These are phyloP conservation scores for Nicotiana paniculata DNA, from an alignment of 257 asterid species.

Conservation along the genomic window DNA sequence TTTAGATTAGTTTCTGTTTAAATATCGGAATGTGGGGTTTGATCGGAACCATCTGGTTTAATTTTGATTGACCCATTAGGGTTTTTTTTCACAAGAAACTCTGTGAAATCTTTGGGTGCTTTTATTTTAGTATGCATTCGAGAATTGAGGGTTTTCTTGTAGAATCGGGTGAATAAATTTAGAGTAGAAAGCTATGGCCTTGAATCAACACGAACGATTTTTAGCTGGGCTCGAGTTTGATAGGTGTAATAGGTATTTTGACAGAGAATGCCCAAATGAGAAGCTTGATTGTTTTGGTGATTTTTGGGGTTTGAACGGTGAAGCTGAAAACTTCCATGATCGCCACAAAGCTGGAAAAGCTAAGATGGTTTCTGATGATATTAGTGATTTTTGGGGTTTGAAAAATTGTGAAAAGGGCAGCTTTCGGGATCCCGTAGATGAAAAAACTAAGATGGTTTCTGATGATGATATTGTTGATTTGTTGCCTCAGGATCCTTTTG, in stretches of 20 bases:
- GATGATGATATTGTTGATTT: constrained; percentile 42
- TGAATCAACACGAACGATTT: constrained; percentile 27
- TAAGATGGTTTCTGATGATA: constrained; percentile 24
- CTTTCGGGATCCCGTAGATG: not conserved
- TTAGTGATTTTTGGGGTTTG: constrained; percentile 17
- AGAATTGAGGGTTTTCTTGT: constrained; percentile 22
- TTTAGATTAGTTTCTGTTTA: not conserved
- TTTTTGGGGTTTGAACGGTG: constrained; percentile 12
- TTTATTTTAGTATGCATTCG: constrained; percentile 20
- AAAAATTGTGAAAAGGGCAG: constrained; percentile 4
- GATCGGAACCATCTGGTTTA: not conserved
- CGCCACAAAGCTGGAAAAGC: constrained; percentile 9
- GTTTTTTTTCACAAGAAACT: not conserved
- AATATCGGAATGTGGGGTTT: not conserved
- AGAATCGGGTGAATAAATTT: not conserved
- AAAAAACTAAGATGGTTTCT: constrained; percentile 24
- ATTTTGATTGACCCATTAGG: not conserved
- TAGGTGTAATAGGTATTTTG: constrained; percentile 15
- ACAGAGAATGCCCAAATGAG: constrained; percentile 19
- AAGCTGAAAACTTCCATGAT: constrained; percentile 6
- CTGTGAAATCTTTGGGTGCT: constrained; percentile 15
- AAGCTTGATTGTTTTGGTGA: constrained; percentile 21
- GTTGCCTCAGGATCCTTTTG: constrained; percentile 74
- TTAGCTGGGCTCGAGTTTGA: constrained; percentile 19
- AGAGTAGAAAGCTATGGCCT: constrained; percentile 24